These are phyloP conservation scores for Telfairia occidentalis DNA, from an alignment of 331 rosid species.

Conservation along the genomic window DNA sequence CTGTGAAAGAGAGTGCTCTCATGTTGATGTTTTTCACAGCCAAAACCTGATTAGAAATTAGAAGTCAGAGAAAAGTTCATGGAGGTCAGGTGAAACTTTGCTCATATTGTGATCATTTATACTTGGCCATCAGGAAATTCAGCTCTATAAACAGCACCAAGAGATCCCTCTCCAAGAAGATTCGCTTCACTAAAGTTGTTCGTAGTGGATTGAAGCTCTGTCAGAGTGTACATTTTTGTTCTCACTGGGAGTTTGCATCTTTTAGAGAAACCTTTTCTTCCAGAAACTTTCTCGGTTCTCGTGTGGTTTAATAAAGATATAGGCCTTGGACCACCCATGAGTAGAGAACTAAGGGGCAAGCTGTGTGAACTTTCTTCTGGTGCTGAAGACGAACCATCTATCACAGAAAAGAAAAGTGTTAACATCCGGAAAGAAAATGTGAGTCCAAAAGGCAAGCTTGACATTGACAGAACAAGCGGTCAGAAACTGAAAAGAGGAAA, in stretches of 20 bases:
- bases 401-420: neutral
- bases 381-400: constrained; percentile 19
- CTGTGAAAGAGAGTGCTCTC: constrained; percentile 43
- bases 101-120: constrained; percentile 3
- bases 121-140: constrained; percentile 68
- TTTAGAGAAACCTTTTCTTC: constrained; percentile 28
- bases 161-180: constrained; percentile 81
- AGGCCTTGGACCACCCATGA: constrained; percentile 22
- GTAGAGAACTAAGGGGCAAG: constrained; percentile 22
- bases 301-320: constrained; percentile 24
- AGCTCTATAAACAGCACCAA: constrained; percentile 81
- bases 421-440: neutral
- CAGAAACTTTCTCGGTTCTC: constrained; percentile 22
- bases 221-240: constrained; percentile 41
- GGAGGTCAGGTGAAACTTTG: neutral
- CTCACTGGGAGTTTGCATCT: constrained; percentile 24
- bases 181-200: constrained; percentile 52
- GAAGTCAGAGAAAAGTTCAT: neutral
- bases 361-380: constrained; percentile 23
- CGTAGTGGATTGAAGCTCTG: constrained; percentile 63
- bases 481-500: neutral
- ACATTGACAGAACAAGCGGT: neutral
- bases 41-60: constrained; percentile 31
- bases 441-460: neutral
- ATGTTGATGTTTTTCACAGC: constrained; percentile 61